phyloP scores from a whole-genome alignment of 1,284 basidiomycete genomes.

The Trichosporon inkin region DNA sequence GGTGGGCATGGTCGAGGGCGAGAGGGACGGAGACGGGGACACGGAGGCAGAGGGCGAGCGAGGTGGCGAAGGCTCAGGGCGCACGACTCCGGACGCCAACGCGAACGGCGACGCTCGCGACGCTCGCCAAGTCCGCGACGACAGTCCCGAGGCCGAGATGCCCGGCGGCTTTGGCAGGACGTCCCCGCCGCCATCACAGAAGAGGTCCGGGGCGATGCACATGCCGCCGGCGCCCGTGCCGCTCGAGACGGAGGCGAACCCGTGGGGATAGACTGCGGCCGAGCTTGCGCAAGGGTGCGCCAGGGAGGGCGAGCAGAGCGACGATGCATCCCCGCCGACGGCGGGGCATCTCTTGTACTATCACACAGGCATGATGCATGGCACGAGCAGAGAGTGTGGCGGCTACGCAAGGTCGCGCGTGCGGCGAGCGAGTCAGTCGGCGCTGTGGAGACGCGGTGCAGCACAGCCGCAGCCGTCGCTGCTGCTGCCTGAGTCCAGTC shows the following conservation, averaged over 20 bases:
- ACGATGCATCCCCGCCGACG: too few relatives aligned
- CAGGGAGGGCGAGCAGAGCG: too few relatives aligned
- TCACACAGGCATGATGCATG: too few relatives aligned
- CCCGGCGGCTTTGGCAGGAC: background rate
- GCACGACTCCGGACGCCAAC: background rate
- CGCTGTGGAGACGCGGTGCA: too few relatives aligned
- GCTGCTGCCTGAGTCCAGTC: too few relatives aligned
- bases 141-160: background rate
- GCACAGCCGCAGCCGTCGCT: too few relatives aligned
- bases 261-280: conserved; percentile 13
- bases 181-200: background rate
- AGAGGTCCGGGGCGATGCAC: conserved; percentile 3
- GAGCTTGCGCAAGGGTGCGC: too few relatives aligned
- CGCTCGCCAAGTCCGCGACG: background rate
- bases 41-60: too few relatives aligned
- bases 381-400: too few relatives aligned
- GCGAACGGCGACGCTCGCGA: background rate
- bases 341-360: too few relatives aligned
- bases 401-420: too few relatives aligned
- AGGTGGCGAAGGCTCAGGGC: background rate
- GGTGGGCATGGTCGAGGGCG: background rate
- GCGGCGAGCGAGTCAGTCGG: too few relatives aligned
- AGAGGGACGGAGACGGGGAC: background rate
- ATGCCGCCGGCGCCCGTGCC: conserved; percentile 7
- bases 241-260: conserved; percentile 18